Conservation (phyloP, 306 rosid genomes). For the Gastrolobium bilobum region DNA sequence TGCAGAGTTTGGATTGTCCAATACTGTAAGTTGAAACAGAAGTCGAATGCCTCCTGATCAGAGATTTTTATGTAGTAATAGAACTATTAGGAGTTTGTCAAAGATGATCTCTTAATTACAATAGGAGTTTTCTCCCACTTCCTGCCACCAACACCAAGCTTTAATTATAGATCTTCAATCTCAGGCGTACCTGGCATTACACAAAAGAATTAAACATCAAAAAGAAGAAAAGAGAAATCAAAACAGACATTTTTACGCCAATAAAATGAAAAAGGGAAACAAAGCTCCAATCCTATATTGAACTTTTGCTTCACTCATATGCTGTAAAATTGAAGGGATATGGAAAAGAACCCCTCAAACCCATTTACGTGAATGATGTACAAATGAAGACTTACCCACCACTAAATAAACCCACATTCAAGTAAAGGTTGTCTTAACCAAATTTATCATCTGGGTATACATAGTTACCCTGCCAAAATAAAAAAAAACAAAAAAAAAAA, state of each 20-base stretch:
- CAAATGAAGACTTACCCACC: no score
- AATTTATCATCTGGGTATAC: no score
- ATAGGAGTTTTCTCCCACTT: no score
- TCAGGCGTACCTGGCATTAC: not conserved
- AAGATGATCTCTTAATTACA: no score
- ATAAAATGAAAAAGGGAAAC: slow-evolving; percentile 20
- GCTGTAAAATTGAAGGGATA: no score
- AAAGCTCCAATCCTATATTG: not conserved
- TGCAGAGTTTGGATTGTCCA: not conserved
- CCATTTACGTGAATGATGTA: no score
- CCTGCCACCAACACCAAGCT: slow-evolving; percentile 3
- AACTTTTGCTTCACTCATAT: no score
- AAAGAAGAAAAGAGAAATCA: slow-evolving; percentile 1
- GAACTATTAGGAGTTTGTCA: not conserved
- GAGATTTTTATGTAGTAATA: not conserved
- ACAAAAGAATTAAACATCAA: not conserved
- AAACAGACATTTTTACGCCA: not conserved
- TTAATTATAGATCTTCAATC: slow-evolving; percentile 29
- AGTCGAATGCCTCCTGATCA: not conserved
- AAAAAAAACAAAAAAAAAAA: no score
- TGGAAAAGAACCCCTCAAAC: no score
- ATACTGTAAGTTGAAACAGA: not conserved
- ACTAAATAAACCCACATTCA: not conserved
- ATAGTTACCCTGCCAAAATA: no score
- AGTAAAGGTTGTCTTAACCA: not conserved